These are phyloP conservation scores for Chaetomium globosum DNA, from an alignment of 2,329 filamentous ascomycete genomes.

Conservation along the genomic window DNA sequence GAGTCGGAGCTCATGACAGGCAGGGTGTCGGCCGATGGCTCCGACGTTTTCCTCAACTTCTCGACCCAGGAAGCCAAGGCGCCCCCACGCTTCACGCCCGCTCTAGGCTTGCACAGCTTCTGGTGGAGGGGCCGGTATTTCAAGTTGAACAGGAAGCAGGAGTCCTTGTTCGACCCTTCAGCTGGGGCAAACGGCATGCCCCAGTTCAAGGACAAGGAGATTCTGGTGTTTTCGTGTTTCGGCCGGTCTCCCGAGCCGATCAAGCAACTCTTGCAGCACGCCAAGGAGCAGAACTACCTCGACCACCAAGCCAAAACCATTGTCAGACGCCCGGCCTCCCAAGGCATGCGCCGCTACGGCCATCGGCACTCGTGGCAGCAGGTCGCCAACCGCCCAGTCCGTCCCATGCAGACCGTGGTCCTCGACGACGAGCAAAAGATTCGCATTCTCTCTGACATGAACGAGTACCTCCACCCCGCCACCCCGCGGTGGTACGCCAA, in stretches of 20 bases:
- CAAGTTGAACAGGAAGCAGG: constrained; percentile 50
- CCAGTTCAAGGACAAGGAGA: constrained; percentile 55
- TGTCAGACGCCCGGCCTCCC: constrained; percentile 57
- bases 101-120: constrained; percentile 56
- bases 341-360: constrained; percentile 51
- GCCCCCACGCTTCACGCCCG: constrained; percentile 57
- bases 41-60: constrained; percentile 60
- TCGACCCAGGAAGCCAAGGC: constrained; percentile 59
- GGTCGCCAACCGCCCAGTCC: constrained; percentile 64
- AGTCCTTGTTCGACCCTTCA: constrained; percentile 46
- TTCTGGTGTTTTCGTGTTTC: constrained; percentile 58
- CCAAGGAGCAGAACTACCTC: constrained; percentile 55
- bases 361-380: constrained; percentile 55
- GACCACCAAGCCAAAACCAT: constrained; percentile 60
- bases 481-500: constrained; percentile 74
- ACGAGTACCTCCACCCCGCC: constrained; percentile 73
- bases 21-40: constrained; percentile 45
- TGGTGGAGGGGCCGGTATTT: constrained; percentile 59
- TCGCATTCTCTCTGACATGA: constrained; percentile 69
- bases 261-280: constrained; percentile 57
- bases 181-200: constrained; percentile 40
- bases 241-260: constrained; percentile 57
- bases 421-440: constrained; percentile 69
- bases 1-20: constrained; percentile 47
- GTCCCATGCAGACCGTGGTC: constrained; percentile 75